A percentile compares a stretch with the other conserved stretches of the same genome.
These are phyloP conservation scores for Metschnikowia chrysomelidarum DNA, from an alignment of 805 yeast species.

Conservation along the genomic window DNA sequence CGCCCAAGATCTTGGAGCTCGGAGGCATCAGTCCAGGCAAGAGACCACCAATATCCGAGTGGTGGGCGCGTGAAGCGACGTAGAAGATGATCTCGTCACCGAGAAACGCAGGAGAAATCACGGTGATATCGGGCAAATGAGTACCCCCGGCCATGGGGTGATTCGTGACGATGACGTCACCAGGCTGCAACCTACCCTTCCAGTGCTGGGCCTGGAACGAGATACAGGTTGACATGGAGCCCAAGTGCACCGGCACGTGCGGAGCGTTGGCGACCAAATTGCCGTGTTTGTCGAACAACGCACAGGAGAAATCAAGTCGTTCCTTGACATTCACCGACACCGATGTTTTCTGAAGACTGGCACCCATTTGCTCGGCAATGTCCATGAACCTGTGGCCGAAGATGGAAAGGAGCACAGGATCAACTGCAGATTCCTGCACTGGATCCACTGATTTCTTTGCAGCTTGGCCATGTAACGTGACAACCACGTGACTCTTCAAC, in stretches of 20 bases:
- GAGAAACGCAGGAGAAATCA: conserved; percentile 82
- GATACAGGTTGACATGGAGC: conserved; percentile 48
- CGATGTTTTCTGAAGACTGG: conserved; percentile 44
- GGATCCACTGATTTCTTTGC: not conserved
- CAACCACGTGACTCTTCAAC: conserved; percentile 18
- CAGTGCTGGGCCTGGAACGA: conserved; percentile 40
- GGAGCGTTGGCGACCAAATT: conserved; percentile 48
- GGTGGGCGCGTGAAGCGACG: conserved; percentile 94
- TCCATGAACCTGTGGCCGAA: conserved; percentile 25
- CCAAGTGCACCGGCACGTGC: conserved; percentile 45
- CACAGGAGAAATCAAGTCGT: conserved; percentile 46
- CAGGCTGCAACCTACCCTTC: conserved; percentile 38
- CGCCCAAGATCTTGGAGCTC: conserved; percentile 75
- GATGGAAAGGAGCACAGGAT: conserved; percentile 21
- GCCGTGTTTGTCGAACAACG: conserved; percentile 40
- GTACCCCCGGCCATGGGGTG: conserved; percentile 45
- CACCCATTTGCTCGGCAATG: conserved; percentile 41
- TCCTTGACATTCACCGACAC: conserved; percentile 47
- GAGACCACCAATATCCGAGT: conserved; percentile 92
- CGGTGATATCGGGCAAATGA: conserved; percentile 64
- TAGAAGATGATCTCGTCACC: conserved; percentile 59
- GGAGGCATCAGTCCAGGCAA: conserved; percentile 96
- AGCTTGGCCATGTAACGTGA: conserved; percentile 8
- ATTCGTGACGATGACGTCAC: conserved; percentile 44
- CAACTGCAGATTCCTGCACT: conserved; percentile 4